Evolutionary conservation across 805 yeast species (phyloP), one percentile per base, ranked within the genome.

Genomic region (Saccharomycopsis microspora): DNA sequence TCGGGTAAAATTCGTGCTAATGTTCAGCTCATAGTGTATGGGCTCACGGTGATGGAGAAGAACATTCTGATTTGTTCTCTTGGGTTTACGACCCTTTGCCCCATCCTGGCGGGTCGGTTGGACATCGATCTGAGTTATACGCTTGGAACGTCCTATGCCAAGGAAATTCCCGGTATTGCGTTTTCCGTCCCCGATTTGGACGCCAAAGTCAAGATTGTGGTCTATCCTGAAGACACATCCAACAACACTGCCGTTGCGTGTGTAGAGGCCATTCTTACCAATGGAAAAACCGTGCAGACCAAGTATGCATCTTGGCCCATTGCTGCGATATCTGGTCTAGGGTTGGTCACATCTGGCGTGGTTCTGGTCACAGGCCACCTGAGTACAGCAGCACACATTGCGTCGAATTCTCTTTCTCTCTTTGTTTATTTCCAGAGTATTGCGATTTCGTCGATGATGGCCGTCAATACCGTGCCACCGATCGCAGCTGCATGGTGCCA

Each of bases 401-500:
- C 97, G n/a, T 84, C 96, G 19, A 93, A 93, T 67, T 82, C 96
- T 11, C 82, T 90, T 60, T 85, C 97, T 1, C 70, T 93, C 52
- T 93, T 93, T 65, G 79, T 88, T 47, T 93, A 93, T 65, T 93
- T 90, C 76, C 99, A 93, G 69, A 78, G 85, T 49, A 71, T 93
- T 56, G 96, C 97, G 27, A 80, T 90, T 51, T 82, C 90, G 19
- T 76, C 95, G 11, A 89, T 93, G 96, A 82, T 88, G 88, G 96
- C 94, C 48, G 97, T 90, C 32, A 76, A 86, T 27, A 70, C 77
- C 52, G 85, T 87, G 27, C 98, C 98, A 1, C 98, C 98, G 3
- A 89, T 93, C 56, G 97, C 97, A 4, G 87, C 95, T 3, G 89
- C 97, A 3, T 90, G 98, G 98, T 80, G 94, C 33, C 96, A 90